phyloP scores from a whole-genome alignment of 1,139 yeast genomes.

The Kodamaea fungicola region DNA sequence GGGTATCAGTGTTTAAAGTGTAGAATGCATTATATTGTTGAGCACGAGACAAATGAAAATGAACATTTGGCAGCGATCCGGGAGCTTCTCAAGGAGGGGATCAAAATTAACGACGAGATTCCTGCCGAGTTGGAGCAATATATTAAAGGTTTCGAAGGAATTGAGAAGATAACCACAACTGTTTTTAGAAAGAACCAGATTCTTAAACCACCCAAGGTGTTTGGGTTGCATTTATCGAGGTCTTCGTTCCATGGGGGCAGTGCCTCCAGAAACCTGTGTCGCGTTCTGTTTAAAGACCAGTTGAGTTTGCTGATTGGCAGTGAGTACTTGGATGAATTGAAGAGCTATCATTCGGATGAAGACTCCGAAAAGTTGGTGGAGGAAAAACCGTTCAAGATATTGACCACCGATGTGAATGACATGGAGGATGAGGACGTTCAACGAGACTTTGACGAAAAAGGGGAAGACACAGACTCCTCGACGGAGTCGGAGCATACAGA shows the following conservation, averaged over 20 bases:
- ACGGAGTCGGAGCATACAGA: constrained; percentile 19
- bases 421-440: constrained; percentile 46
- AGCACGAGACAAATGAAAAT: constrained; percentile 17
- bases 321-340: constrained; percentile 36
- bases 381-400: constrained; percentile 20
- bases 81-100: constrained; percentile 22
- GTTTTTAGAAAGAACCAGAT: constrained; percentile 65
- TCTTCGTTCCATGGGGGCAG: constrained; percentile 73
- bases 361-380: not conserved
- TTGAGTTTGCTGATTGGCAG: constrained; percentile 52
- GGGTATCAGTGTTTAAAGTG: constrained; percentile 81
- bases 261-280: constrained; percentile 72
- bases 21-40: constrained; percentile 49
- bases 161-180: constrained; percentile 52
- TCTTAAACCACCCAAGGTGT: constrained; percentile 63
- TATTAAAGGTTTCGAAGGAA: constrained; percentile 40
- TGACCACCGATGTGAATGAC: constrained; percentile 43
- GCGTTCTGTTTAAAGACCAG: constrained; percentile 60
- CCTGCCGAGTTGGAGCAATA: constrained; percentile 41
- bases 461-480: constrained; percentile 27
- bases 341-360: constrained; percentile 21
- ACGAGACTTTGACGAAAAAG: constrained; percentile 39
- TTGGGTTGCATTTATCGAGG: constrained; percentile 78
- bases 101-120: constrained; percentile 63
- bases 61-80: constrained; percentile 23